A percentile compares a stretch with the other conserved stretches of the same genome.
phyloP scores from a whole-genome alignment of 192 early-diverging fungal genomes.

The Ambispora gerdemannii region DNA sequence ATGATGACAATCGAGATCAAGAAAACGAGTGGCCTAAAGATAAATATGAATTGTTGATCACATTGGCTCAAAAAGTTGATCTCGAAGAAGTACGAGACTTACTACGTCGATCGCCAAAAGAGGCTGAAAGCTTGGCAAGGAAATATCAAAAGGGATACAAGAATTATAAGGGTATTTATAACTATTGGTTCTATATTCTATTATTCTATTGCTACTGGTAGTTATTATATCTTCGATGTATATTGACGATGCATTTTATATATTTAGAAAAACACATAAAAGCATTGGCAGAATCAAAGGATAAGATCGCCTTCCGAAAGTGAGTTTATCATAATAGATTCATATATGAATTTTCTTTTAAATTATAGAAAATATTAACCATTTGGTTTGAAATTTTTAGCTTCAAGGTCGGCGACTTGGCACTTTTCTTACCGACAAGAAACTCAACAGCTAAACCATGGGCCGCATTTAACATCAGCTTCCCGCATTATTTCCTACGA shows the following conservation, averaged over 20 bases:
- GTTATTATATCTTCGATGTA: not conserved
- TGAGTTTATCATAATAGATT: slow-evolving; percentile 26
- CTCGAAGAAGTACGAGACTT: not conserved
- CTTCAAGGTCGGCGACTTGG: slow-evolving; percentile 56
- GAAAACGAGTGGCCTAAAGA: slow-evolving; percentile 16
- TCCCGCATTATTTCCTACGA: slow-evolving; percentile 53
- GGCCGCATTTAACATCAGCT: slow-evolving; percentile 59
- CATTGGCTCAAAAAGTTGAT: slow-evolving; percentile 1
- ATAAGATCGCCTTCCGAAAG: slow-evolving; percentile 60
- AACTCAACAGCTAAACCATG: slow-evolving; percentile 53
- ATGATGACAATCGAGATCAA: slow-evolving; percentile 14
- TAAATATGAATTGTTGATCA: not conserved
- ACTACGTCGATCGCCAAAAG: slow-evolving; percentile 13
- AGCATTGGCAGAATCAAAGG: slow-evolving; percentile 35
- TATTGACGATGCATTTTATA: no score
- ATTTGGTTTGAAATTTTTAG: slow-evolving; percentile 22
- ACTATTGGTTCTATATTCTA: not conserved
- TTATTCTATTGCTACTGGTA: not conserved
- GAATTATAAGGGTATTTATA: slow-evolving; percentile 34
- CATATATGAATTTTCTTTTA: not conserved
- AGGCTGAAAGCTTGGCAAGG: slow-evolving; percentile 30
- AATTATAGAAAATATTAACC: not conserved
- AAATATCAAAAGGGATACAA: slow-evolving; percentile 37
- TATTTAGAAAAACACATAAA: slow-evolving; percentile 49
- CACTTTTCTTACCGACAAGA: slow-evolving; percentile 53